Evolutionary conservation across 2,329 filamentous ascomycete genomes (phyloP), one percentile per base, ranked within the genome.

Genomic region (Talaromyces sp.): DNA sequence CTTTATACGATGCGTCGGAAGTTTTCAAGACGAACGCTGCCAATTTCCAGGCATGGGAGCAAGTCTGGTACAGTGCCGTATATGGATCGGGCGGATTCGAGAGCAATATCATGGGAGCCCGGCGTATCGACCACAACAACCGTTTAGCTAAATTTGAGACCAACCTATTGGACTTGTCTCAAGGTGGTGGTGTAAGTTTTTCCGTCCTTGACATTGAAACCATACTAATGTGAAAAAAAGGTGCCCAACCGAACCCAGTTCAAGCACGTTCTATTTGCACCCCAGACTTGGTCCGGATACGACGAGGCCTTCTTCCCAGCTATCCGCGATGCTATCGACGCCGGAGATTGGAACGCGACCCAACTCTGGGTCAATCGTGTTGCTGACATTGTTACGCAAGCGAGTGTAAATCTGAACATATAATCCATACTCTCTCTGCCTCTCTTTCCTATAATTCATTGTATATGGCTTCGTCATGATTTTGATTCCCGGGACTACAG

Each of bases 241-340:
- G 85, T 96, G 4, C 91, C 91, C 45, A 92, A 92, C 71, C 89
- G 94, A 69, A 91, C 90, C 5, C 95, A 98, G 79, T 99, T 93
- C 84, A 97, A 96, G 77, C 95, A 97, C 78, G 85, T 96, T 73
- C 81, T 99, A 64, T 96, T 93, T 74, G 94, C 91, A 1, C 95
- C 95, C 0, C 87, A 92, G 72, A 81, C 87, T 2, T 93, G 92
- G 89, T 89, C 88, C 39, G 87, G 85, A 43, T 86, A 89, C 69
- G 85, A 90, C 37, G 85, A 86, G 64, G 85, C 86, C 0, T 86
- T 86, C 67, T 96, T 96, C 79, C 94, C 94, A 0, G 89, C 89
- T n/a, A 90, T 97, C 64, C 85, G 92, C 64, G 93, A 97, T 72
- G 88, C 90, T 9, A 82, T 97, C 47, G 86, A 90, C 67, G 85